Conservation (phyloP, 2,329 filamentous ascomycete species). For the Nigrospora sphaerica region DNA sequence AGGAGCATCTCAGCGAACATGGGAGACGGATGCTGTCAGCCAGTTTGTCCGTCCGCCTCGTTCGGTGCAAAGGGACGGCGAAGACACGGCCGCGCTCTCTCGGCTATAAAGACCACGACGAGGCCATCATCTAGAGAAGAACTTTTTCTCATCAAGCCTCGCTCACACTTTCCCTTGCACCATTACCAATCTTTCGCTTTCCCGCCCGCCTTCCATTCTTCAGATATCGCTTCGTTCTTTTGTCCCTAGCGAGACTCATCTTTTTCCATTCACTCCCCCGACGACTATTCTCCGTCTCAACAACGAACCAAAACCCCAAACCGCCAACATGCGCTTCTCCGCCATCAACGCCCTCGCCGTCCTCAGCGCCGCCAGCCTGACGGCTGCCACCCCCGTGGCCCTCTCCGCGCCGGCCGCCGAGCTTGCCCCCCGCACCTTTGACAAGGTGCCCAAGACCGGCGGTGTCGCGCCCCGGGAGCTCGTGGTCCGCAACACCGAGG, state of each 20-base stretch:
- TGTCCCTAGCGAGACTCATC: background rate
- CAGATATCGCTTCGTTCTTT: background rate
- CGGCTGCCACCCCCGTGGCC: background rate
- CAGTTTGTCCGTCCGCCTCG: too few relatives aligned
- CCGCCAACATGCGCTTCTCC: conserved; percentile 1
- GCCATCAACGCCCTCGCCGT: background rate
- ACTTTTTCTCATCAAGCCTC: too few relatives aligned
- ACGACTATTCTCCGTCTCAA: background rate
- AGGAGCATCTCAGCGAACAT: too few relatives aligned
- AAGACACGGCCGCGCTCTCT: too few relatives aligned
- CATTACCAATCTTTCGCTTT: background rate
- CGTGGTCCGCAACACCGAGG: background rate
- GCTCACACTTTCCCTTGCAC: background rate
- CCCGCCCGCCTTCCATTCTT: background rate
- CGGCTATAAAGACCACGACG: too few relatives aligned
- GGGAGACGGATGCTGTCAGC: too few relatives aligned
- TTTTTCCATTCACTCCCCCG: too few relatives aligned
- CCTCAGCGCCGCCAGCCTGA: background rate
- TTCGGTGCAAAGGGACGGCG: too few relatives aligned
- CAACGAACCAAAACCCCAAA: background rate
- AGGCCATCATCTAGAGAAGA: too few relatives aligned
- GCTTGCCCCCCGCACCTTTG: background rate
- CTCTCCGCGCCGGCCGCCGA: background rate
- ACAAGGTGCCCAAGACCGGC: background rate
- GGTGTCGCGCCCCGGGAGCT: background rate